These are phyloP conservation scores for Xanthoconium stramineum DNA, from an alignment of 768 basidiomycete species.

Conservation along the genomic window DNA sequence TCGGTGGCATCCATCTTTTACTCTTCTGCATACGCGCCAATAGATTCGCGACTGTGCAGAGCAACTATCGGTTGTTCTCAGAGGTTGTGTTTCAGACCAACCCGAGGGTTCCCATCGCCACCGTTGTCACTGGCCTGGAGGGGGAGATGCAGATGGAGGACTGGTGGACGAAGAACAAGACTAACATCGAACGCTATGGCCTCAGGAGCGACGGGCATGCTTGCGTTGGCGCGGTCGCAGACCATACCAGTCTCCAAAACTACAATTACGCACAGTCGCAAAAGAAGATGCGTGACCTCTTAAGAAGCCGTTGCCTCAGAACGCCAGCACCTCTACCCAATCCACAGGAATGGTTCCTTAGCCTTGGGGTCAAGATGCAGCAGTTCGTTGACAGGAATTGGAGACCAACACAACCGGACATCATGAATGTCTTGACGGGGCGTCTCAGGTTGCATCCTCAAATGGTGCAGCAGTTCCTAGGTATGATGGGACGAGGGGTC, in stretches of 20 bases:
- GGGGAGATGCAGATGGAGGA: not conserved
- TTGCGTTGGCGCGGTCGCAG: constrained; percentile 16
- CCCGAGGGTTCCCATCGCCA: constrained; percentile 35
- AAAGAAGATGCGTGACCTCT: constrained; percentile 6
- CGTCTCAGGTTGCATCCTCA: not conserved
- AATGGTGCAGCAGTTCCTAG: not conserved
- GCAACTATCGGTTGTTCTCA: constrained; percentile 35
- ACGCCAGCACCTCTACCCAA: not conserved
- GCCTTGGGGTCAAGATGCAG: not conserved
- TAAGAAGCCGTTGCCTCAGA: not conserved
- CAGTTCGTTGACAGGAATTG: not conserved
- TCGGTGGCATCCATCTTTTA: constrained; percentile 36
- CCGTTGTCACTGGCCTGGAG: constrained; percentile 32
- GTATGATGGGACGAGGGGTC: not conserved
- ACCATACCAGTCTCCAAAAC: not conserved
- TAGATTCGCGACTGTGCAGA: constrained; percentile 26
- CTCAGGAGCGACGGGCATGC: constrained; percentile 20
- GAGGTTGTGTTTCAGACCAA: constrained; percentile 33
- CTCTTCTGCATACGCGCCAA: constrained; percentile 35
- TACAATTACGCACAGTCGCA: constrained; percentile 15
- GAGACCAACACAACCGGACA: not conserved
- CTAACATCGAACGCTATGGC: not conserved
- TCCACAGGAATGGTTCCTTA: not conserved
- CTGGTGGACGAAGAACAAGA: constrained; percentile 9
- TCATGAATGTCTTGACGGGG: not conserved